A percentile compares a stretch with the other conserved stretches of the same genome.
These are phyloP conservation scores for Fusarium neocosmosporiellum DNA, from an alignment of 2,329 filamentous ascomycete genomes.

Conservation along the genomic window DNA sequence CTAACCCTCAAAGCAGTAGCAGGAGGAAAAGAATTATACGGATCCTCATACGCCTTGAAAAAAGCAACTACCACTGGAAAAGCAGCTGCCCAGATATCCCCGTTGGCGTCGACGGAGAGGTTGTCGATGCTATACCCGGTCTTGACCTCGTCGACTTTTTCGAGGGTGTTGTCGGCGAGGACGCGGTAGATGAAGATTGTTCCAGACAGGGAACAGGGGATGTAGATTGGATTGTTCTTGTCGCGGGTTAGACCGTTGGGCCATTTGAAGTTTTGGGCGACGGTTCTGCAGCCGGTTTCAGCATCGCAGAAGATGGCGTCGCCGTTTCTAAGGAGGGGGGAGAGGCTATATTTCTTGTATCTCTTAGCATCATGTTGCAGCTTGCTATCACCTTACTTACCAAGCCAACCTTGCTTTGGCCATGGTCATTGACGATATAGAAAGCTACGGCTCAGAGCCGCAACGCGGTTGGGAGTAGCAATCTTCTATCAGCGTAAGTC, in stretches of 20 bases:
- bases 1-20: conserved; percentile 21
- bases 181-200: conserved; percentile 30
- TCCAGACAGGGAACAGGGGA: conserved; percentile 43
- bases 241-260: conserved; percentile 47
- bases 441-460: conserved; percentile 16
- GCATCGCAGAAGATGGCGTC: conserved; percentile 45
- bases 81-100: conserved; percentile 30
- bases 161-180: not conserved
- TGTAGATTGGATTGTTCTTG: conserved; percentile 45
- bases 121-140: conserved; percentile 34
- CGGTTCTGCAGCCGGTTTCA: conserved; percentile 33
- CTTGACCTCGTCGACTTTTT: conserved; percentile 23
- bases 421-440: conserved; percentile 39
- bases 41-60: conserved; percentile 26
- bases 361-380: not conserved
- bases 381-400: not conserved
- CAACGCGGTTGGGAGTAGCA: conserved; percentile 37
- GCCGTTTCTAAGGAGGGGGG: conserved; percentile 38
- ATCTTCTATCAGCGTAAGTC: conserved; percentile 30
- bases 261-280: conserved; percentile 35
- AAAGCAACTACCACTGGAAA: conserved; percentile 29
- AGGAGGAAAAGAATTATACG: conserved; percentile 9
- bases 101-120: conserved; percentile 35
- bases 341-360: conserved; percentile 20
- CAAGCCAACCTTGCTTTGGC: conserved; percentile 23